A percentile compares a stretch with the other conserved stretches of the same genome.
Conservation (phyloP, 2,329 filamentous ascomycete genomes). For the Macrophomina pseudophaseolina region DNA sequence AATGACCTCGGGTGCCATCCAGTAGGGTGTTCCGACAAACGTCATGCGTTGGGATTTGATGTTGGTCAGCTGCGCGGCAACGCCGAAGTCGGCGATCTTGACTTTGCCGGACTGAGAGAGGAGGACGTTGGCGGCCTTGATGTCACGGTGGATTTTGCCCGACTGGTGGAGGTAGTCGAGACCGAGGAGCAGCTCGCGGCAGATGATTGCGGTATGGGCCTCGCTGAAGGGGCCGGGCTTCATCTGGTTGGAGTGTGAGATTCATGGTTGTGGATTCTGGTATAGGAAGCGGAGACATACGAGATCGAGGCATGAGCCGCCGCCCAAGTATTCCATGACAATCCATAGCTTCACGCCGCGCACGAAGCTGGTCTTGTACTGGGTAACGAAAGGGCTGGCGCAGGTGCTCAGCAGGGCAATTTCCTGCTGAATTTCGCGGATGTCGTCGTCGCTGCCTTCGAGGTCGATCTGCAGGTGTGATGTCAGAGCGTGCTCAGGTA, state of each 20-base stretch:
- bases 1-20: conserved; percentile 99
- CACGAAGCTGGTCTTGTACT: conserved; percentile 97
- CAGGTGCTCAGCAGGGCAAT: conserved; percentile 95
- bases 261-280: conserved; percentile 33
- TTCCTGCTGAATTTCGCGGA: conserved; percentile 96
- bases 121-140: conserved; percentile 96
- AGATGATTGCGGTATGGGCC: conserved; percentile 90
- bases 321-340: conserved; percentile 97
- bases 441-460: conserved; percentile 97
- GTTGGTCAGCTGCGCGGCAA: conserved; percentile 93
- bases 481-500: neutral
- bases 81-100: conserved; percentile 96
- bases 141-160: conserved; percentile 94
- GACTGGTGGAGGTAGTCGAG: conserved; percentile 92
- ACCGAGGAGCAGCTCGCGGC: conserved; percentile 85
- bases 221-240: conserved; percentile 91
- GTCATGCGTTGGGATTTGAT: conserved; percentile 98
- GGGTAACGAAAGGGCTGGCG: conserved; percentile 89
- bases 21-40: conserved; percentile 96
- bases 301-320: conserved; percentile 92
- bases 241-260: conserved; percentile 58
- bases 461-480: conserved; percentile 74
- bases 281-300: neutral
- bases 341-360: conserved; percentile 98
- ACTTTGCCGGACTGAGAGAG: conserved; percentile 89